Evolutionary conservation across 73 alveolate species (phyloP).

Genomic region (Symbiodinium pilosum): DNA sequence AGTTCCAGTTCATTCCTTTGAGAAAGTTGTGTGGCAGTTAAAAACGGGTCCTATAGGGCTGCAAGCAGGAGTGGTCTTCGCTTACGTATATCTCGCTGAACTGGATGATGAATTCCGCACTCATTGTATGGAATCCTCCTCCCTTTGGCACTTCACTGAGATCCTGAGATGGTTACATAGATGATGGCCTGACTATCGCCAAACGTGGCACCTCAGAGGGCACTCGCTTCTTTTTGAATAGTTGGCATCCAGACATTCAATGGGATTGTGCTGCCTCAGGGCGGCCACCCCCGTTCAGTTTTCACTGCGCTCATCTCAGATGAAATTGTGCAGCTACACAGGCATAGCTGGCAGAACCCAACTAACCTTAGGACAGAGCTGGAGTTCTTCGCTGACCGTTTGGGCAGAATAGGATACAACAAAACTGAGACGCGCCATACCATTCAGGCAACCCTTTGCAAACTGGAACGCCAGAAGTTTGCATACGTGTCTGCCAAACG

Average conservation of each 20-base stretch:
- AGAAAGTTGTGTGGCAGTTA: neutral
- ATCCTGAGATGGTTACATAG: constrained; percentile 27
- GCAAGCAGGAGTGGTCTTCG: constrained; percentile 15
- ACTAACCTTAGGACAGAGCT: neutral
- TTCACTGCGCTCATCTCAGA: constrained; percentile 10
- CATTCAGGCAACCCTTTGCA: neutral
- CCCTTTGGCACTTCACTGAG: too few species aligned
- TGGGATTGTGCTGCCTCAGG: constrained; percentile 6
- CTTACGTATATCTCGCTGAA: neutral
- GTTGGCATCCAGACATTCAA: neutral
- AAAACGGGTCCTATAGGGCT: constrained; percentile 13
- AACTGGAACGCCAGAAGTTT: neutral
- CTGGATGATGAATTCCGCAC: neutral
- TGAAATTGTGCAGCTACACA: neutral
- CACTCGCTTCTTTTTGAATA: too few species aligned
- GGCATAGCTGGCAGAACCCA: neutral
- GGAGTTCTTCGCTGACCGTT: neutral
- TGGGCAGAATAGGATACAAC: neutral
- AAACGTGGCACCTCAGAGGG: neutral
- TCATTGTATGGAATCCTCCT: neutral
- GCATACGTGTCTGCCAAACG: neutral
- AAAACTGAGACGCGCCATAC: neutral
- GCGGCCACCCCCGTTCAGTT: constrained; percentile 12
- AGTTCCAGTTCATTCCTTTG: neutral
- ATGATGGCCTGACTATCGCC: neutral